Conservation (phyloP, 2,329 filamentous ascomycete species). For the Aaosphaeria pasadenensis region DNA sequence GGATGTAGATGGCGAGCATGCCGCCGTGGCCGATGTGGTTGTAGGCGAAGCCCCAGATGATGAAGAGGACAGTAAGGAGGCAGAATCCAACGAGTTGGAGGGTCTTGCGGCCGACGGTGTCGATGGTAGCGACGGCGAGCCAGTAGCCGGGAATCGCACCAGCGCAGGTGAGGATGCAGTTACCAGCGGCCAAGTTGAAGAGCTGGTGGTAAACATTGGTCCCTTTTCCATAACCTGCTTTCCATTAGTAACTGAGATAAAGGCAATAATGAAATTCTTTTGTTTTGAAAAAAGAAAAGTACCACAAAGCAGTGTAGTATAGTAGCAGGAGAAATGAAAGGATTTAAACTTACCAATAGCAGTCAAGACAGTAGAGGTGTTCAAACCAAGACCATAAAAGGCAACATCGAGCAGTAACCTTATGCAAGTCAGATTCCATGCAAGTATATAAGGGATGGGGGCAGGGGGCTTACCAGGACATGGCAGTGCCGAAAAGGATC, state of each 20-base stretch:
- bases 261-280: too few species aligned
- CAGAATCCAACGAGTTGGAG: conserved; percentile 32
- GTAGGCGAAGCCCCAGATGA: conserved; percentile 36
- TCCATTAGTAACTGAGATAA: too few species aligned
- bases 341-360: conserved; percentile 47
- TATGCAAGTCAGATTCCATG: neutral
- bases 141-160: conserved; percentile 81
- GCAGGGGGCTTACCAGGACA: conserved; percentile 57
- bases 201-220: conserved; percentile 66
- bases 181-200: conserved; percentile 73
- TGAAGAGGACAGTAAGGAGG: conserved; percentile 33
- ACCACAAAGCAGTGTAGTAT: too few species aligned
- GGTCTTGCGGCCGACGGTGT: conserved; percentile 60
- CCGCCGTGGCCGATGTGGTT: conserved; percentile 35
- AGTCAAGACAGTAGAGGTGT: conserved; percentile 68
- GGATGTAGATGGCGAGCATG: conserved; percentile 46
- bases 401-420: conserved; percentile 58
- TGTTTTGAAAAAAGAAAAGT: too few species aligned
- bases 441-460: neutral
- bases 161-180: conserved; percentile 74
- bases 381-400: conserved; percentile 61
- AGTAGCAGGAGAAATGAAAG: too few species aligned
- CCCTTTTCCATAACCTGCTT: conserved; percentile 56
- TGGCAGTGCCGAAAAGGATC: conserved; percentile 73
- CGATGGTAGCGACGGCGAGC: conserved; percentile 55